A percentile compares a stretch with the other conserved stretches of the same genome.
These are phyloP conservation scores for Leucosporidium creatinivorum DNA, from an alignment of 768 basidiomycete species.

Conservation along the genomic window DNA sequence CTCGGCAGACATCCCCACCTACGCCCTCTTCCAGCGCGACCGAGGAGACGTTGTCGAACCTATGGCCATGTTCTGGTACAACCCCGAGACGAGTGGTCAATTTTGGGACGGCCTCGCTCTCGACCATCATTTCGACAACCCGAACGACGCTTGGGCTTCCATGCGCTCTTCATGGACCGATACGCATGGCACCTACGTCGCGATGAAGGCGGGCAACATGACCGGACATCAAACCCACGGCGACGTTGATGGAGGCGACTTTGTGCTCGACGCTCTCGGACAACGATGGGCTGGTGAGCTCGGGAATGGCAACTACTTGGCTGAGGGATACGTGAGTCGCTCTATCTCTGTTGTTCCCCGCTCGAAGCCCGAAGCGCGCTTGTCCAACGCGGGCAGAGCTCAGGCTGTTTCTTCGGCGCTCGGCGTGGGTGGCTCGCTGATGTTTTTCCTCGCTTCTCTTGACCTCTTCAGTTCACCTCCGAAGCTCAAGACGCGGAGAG, in stretches of 20 bases:
- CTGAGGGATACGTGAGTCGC: slow-evolving; percentile 51
- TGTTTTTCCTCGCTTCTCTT: no score
- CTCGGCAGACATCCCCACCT: slow-evolving; percentile 50
- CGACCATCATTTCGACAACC: slow-evolving; percentile 71
- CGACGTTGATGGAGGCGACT: slow-evolving; percentile 89
- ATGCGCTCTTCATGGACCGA: slow-evolving; percentile 94
- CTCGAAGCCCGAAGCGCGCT: no score
- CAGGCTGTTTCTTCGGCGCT: no score
- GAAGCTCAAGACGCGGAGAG: slow-evolving; percentile 57
- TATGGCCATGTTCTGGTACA: slow-evolving; percentile 78
- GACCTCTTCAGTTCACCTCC: slow-evolving; percentile 61
- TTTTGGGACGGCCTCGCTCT: slow-evolving; percentile 83
- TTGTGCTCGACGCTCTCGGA: slow-evolving; percentile 88
- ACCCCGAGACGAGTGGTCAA: slow-evolving; percentile 65
- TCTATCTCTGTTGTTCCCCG: no score
- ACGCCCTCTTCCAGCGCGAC: slow-evolving; percentile 84
- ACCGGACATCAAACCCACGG: slow-evolving; percentile 67
- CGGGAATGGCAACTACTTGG: slow-evolving; percentile 76
- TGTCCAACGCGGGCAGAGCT: no score
- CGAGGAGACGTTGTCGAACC: slow-evolving; percentile 56
- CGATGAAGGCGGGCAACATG: slow-evolving; percentile 74
- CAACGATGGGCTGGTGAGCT: slow-evolving; percentile 91
- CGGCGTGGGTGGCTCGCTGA: no score
- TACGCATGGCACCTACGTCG: slow-evolving; percentile 71
- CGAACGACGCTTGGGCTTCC: slow-evolving; percentile 72